Base-by-base conservation (phyloP, 768 basidiomycete species). In the Lepiota brunneoincarnata region DNA sequence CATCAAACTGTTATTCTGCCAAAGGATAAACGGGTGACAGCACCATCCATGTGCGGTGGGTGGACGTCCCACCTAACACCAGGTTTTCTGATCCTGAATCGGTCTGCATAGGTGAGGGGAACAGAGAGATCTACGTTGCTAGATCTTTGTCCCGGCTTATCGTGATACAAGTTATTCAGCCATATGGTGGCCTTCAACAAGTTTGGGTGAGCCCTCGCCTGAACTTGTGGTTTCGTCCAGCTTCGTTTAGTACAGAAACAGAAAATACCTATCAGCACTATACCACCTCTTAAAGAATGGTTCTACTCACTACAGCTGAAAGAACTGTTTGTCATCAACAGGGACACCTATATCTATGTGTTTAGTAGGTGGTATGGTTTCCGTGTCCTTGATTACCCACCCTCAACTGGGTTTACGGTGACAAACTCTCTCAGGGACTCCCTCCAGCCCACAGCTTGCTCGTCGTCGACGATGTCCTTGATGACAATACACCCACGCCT, bases 51-150 rank as follows among this genome's bases (percentile, higher is more conserved):
- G 59, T 76, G 69, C 3, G 72, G 71, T 36, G 70, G 71, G 54
- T 84, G 80, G 2, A 67, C 58, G 39, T 69, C 62, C 83, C 87
- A 91, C 43, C 68, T 59, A 21, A 69, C 68, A 15, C 86, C 87
- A 1, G 88, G 84, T 55, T 82, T 81, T 49, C 89, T 75, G 57
- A 91, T 89, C 31, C 87, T 80, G 66, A 89, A 84, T 31, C 87
- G 74, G 64, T 91, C 88, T 0, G 86, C 87, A 57, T 92, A 91
- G 12, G 73, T 78, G 55, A 91, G 68, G 15, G 87, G 84, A 3
- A 79, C 74, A 6, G 52, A 54, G 24, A 54, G 52, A 31, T 54
- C 52, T 18, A 54, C 52, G 7, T 40, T 43, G 15, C 81, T 76
- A 18, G 69, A 63, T 17, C 61, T 64, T 24, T 62, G 64, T 11